Percentiles rank a stretch among this genome's conserved stretches.
These are phyloP conservation scores for Solanum hybrid DNA, from an alignment of 305 asterid genomes.

Conservation along the genomic window DNA sequence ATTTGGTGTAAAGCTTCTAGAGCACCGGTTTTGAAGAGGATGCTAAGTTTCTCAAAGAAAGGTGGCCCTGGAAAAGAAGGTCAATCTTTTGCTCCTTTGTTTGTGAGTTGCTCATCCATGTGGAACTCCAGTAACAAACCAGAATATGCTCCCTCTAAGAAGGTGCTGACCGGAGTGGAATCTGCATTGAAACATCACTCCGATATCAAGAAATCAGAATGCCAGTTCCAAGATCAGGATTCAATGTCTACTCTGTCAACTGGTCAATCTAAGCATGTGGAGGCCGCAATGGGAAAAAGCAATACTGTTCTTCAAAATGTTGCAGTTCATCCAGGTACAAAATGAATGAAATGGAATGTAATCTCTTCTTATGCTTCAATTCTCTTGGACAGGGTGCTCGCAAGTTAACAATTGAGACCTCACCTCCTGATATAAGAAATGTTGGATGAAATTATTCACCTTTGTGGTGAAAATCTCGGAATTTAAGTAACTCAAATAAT, in stretches of 20 bases:
- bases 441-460: neutral
- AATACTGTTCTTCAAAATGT: conserved; percentile 24
- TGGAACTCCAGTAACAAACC: conserved; percentile 30
- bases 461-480: neutral
- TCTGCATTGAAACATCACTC: conserved; percentile 10
- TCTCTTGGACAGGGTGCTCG: neutral
- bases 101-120: conserved; percentile 25
- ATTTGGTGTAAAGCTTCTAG: neutral
- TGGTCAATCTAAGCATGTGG: neutral
- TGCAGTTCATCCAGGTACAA: conserved; percentile 36
- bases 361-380: neutral
- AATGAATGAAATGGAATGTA: neutral
- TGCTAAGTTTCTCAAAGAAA: conserved; percentile 34
- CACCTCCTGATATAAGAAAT: neutral
- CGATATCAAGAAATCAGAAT: conserved; percentile 26
- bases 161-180: conserved; percentile 13
- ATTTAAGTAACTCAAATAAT: neutral
- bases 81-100: conserved; percentile 21
- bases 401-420: neutral
- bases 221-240: conserved; percentile 7
- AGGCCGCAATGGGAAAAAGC: conserved; percentile 24
- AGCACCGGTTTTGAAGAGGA: conserved; percentile 12
- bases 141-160: conserved; percentile 26
- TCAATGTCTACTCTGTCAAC: neutral
- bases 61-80: conserved; percentile 20